phyloP scores from a whole-genome alignment of 2,329 filamentous ascomycete genomes.

The Aspergillus sergii region DNA sequence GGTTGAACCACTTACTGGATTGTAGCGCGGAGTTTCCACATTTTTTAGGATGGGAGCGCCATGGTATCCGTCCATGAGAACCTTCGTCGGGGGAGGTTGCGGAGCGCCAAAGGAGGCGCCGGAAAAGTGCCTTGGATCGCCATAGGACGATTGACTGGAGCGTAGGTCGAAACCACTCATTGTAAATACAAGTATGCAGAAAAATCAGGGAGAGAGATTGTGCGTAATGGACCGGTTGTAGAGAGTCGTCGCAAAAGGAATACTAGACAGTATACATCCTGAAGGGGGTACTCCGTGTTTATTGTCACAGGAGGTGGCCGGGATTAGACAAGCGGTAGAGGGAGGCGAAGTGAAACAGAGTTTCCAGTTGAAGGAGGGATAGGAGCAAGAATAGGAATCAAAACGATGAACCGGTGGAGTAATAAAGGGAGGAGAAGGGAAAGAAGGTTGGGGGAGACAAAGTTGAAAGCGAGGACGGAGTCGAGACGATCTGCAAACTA shows the following conservation, averaged over 20 bases:
- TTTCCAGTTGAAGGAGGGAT: neutral
- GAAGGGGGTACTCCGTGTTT: conserved; percentile 8
- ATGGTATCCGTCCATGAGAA: conserved; percentile 62
- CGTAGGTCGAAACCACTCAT: conserved; percentile 41
- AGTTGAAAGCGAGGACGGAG: conserved; percentile 5
- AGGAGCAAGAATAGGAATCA: neutral
- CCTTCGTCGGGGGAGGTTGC: conserved; percentile 44
- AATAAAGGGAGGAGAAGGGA: neutral
- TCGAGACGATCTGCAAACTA: conserved; percentile 2
- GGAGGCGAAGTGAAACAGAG: neutral
- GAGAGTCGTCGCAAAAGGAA: conserved; percentile 4
- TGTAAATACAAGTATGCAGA: conserved; percentile 14
- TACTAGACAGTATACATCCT: conserved; percentile 22
- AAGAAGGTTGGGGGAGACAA: neutral
- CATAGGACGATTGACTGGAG: conserved; percentile 46
- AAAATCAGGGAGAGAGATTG: conserved; percentile 4
- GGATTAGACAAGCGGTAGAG: neutral
- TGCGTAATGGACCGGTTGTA: conserved; percentile 15
- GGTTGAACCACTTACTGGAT: conserved; percentile 53
- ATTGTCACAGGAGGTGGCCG: conserved; percentile 6
- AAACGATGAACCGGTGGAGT: neutral
- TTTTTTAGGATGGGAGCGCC: conserved; percentile 59
- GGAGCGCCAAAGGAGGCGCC: conserved; percentile 36
- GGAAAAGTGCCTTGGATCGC: conserved; percentile 42
- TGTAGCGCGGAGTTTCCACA: conserved; percentile 57